Base-by-base conservation (phyloP, 768 basidiomycete species). In the Leucocoprinus birnbaumii region DNA sequence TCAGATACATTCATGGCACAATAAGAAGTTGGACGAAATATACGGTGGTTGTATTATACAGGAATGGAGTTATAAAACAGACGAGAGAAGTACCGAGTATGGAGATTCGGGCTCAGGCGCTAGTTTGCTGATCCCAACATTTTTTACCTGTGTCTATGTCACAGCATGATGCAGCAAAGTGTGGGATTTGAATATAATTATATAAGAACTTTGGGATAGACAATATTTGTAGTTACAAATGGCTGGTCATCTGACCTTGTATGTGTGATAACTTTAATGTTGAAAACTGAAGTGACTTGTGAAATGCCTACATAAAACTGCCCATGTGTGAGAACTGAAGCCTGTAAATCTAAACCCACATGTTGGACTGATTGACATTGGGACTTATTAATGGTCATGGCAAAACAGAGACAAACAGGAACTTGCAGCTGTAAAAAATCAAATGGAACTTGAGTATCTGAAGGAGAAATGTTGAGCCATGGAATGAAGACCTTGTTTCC, bases 251-350 rank as follows among this genome's bases (percentile, higher is more conserved):
- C 31, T 31, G 31, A 11, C 18, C 57, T 37, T 5, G 67, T 5
- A 31, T 31, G 31, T 5, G 56, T 14, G 69, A 56, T 1, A 72
- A 71, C 59, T 24, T 63, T 66, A 11, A 73, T 58, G 11, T 60
- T 47, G 1, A 50, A 24, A 7, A 51, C 44, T 4, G 64, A 63
- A 16, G 69, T 73, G 10, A 54, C 59, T 27, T 65, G 57, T 43
- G 72, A 74, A 1, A 74, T 57, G 2, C 69, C 71, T 21, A 73
- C 71, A 66, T 76, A 73, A 0, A 75, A 62, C 47, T 75, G 72
- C 6, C 73, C 71, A 68, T 76, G 74, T 1, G 66, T 35, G 55
- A 76, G 75, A 0, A 73, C 68, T 13, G 69, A 61, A 9, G 31
- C 46, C 2, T 58, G 57, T 0, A 76, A 57, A 48, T 74, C 65